Base-by-base conservation (phyloP, 257 asterid species). In the Ilex aquifolium region DNA sequence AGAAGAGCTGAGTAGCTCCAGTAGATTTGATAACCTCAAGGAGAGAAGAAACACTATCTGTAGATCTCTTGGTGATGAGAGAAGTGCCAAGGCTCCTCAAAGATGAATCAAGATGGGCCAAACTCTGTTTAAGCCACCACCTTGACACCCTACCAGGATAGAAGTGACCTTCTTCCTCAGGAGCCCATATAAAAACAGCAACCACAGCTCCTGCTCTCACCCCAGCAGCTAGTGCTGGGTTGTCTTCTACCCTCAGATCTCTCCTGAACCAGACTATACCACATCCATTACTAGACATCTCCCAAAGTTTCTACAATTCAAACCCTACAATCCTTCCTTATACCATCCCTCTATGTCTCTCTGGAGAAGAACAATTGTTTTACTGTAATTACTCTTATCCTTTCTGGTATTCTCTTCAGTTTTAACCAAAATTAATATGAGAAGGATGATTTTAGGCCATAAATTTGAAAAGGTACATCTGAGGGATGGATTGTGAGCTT, bases 231-330 rank as follows among this genome's bases (percentile, higher is more conserved):
- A 91, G 67, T 15, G 96, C 96, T 59, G 96, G 98, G 67, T 90
- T 90, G 53, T 90, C 97, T 65, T 91, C 97, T 54, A 91, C 83
- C 63, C 97, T 83, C 69, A 91, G 88, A 82, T 91, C 97, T 73
- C 96, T 88, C 77, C 97, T 85, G 64, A 91, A 88, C 98, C 98
- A 91, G 39, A 88, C 95, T 74, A 91, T 82, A 69, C 95, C 83
- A 49, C 95, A 85, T 12, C 88, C 85, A 57, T 90, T 79, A 49
- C 91, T 73, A 52, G 90, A 53, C 88, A 83, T 79, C 73, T 68
- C 72, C 72, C 69, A 70, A 40, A 57, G 48, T 15, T 52, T 62
- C 4, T 46, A 31, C 49, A 66, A 46, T 14, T 3, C 52, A 46
- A 10, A 46, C 14, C 27, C 27, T 21, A 21, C 52, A 10, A 10